phyloP scores from a whole-genome alignment of 2,329 filamentous ascomycete species.

The Truncatella angustata region DNA sequence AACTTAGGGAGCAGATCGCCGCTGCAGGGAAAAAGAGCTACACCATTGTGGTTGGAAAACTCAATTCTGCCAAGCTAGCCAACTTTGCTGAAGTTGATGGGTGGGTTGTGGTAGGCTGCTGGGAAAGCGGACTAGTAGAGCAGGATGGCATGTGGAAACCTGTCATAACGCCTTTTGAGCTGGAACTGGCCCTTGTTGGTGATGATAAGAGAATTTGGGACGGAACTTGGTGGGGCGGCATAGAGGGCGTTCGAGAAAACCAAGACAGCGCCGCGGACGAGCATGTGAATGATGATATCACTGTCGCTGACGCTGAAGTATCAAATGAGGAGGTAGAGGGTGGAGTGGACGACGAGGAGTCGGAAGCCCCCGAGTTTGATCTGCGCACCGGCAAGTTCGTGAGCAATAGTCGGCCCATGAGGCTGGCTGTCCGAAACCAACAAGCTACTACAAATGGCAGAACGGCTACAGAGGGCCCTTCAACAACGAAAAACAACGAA shows the following conservation, averaged over 20 bases:
- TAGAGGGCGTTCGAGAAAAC: conserved; percentile 62
- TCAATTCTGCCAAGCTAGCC: conserved; percentile 92
- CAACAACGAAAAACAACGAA: conserved; percentile 20
- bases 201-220: conserved; percentile 82
- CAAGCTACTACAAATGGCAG: conserved; percentile 25
- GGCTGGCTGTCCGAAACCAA: conserved; percentile 29
- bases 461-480: conserved; percentile 17
- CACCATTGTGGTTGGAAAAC: conserved; percentile 92
- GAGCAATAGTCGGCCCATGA: conserved; percentile 75
- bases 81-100: conserved; percentile 95
- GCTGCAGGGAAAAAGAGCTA: conserved; percentile 91
- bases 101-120: conserved; percentile 97
- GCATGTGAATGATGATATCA: conserved; percentile 17
- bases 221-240: conserved; percentile 84
- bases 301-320: conserved; percentile 9
- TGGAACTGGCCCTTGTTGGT: conserved; percentile 71
- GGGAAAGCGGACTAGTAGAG: conserved; percentile 92
- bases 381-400: conserved; percentile 83
- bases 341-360: conserved; percentile 63
- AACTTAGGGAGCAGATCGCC: conserved; percentile 70
- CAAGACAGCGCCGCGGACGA: conserved; percentile 15
- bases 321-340: conserved; percentile 33
- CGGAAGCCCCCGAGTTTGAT: conserved; percentile 86
- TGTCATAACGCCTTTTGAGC: conserved; percentile 92
- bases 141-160: conserved; percentile 86